Evolutionary conservation across 163 green algal species (phyloP).

Genomic region (Scenedesmus sp.): DNA sequence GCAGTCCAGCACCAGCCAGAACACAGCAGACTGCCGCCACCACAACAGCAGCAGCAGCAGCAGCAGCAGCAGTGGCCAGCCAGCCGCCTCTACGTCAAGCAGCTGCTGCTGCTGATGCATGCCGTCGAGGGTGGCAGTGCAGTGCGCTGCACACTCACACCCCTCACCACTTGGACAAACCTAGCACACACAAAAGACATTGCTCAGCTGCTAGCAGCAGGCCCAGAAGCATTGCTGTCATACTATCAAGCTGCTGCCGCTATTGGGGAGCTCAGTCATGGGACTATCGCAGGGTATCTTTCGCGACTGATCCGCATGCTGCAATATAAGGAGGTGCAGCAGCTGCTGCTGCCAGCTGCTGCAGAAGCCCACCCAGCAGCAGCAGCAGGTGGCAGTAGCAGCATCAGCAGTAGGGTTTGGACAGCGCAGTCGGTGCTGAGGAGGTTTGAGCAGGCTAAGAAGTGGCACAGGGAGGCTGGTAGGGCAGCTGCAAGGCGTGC

Average conservation of each 20-base stretch:
- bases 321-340: background rate
- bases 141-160: background rate
- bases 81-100: background rate
- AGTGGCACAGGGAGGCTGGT: too few relatives aligned
- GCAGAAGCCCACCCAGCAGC: too few relatives aligned
- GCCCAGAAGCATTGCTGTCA: background rate
- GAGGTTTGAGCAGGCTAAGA: too few relatives aligned
- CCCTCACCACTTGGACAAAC: background rate
- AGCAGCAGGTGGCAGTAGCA: background rate
- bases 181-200: background rate
- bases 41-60: background rate
- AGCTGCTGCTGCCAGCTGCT: background rate
- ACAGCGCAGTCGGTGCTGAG: too few relatives aligned
- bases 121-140: background rate
- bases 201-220: background rate
- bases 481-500: too few relatives aligned
- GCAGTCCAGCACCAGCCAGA: background rate
- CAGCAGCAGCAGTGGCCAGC: background rate
- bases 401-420: background rate
- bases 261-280: background rate
- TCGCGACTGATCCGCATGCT: background rate
- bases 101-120: background rate
- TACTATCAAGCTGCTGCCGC: background rate
- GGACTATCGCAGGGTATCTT: background rate
- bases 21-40: background rate